Percentiles rank a stretch among this genome's conserved stretches.
phyloP scores from a whole-genome alignment of 257 asterid genomes.

The Capsicum chinense region DNA sequence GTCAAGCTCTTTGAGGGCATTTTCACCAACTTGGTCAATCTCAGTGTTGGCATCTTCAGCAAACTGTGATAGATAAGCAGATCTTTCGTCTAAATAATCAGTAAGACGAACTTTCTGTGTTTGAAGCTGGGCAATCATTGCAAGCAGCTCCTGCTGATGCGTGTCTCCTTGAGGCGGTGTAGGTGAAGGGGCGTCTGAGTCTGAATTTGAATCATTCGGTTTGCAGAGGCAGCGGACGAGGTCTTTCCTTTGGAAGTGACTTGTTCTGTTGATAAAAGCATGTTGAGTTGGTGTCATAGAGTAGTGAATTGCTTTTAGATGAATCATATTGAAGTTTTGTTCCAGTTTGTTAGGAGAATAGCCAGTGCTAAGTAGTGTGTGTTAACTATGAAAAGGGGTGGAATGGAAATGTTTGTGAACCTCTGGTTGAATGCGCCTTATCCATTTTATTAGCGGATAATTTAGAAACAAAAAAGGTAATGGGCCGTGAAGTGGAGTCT shows the following conservation, averaged over 20 bases:
- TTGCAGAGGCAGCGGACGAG: conserved; percentile 47
- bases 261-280: conserved; percentile 43
- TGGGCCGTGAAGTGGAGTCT: background rate
- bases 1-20: conserved; percentile 82
- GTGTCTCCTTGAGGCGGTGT: conserved; percentile 58
- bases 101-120: conserved; percentile 81
- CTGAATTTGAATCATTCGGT: conserved; percentile 51
- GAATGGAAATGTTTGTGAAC: conserved; percentile 40
- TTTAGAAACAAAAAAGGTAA: background rate
- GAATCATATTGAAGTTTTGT: conserved; percentile 48
- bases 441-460: conserved; percentile 11
- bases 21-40: conserved; percentile 83
- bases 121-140: conserved; percentile 78
- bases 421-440: conserved; percentile 43
- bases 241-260: conserved; percentile 45
- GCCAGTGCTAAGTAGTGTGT: background rate
- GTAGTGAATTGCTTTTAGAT: conserved; percentile 66
- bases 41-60: conserved; percentile 91
- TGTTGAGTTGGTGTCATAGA: conserved; percentile 48
- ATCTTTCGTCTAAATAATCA: conserved; percentile 82
- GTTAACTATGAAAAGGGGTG: background rate
- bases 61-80: conserved; percentile 72
- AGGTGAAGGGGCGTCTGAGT: conserved; percentile 43
- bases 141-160: conserved; percentile 85
- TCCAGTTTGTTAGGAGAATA: background rate